phyloP scores from a whole-genome alignment of 495 filamentous ascomycete species.

The Penicillium alfredii region DNA sequence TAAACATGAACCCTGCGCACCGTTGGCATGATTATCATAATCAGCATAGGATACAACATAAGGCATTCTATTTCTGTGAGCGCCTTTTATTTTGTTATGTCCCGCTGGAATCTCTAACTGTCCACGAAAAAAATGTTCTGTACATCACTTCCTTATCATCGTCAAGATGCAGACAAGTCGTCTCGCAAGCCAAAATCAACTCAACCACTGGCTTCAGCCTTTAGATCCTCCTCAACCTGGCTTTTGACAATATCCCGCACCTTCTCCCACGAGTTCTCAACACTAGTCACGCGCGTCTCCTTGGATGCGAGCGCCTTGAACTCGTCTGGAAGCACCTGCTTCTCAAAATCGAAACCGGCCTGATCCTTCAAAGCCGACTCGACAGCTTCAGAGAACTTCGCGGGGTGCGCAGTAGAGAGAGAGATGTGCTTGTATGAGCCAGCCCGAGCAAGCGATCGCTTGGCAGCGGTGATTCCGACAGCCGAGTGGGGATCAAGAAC shows the following conservation, averaged over 20 bases:
- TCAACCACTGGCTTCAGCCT: too few species aligned
- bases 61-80: too few species aligned
- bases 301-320: conserved; percentile 67
- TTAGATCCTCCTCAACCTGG: conserved; percentile 34
- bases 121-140: too few species aligned
- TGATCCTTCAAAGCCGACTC: conserved; percentile 63
- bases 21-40: too few species aligned
- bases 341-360: conserved; percentile 61
- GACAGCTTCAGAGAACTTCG: conserved; percentile 82
- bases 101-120: too few species aligned
- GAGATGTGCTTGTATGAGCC: conserved; percentile 55
- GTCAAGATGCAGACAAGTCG: too few species aligned
- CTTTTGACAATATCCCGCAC: conserved; percentile 36
- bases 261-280: conserved; percentile 30
- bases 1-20: too few species aligned
- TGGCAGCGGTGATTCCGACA: conserved; percentile 69
- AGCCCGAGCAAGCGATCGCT: conserved; percentile 52
- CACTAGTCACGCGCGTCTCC: conserved; percentile 31
- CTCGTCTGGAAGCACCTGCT: conserved; percentile 66
- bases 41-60: too few species aligned
- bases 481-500: conserved; percentile 90
- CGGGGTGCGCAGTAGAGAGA: conserved; percentile 87
- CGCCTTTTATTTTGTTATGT: too few species aligned
- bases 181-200: too few species aligned
- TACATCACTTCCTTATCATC: too few species aligned